Evolutionary conservation across 1,284 basidiomycete species (phyloP).

Genomic region (Austroboletus novae-zelandiae): DNA sequence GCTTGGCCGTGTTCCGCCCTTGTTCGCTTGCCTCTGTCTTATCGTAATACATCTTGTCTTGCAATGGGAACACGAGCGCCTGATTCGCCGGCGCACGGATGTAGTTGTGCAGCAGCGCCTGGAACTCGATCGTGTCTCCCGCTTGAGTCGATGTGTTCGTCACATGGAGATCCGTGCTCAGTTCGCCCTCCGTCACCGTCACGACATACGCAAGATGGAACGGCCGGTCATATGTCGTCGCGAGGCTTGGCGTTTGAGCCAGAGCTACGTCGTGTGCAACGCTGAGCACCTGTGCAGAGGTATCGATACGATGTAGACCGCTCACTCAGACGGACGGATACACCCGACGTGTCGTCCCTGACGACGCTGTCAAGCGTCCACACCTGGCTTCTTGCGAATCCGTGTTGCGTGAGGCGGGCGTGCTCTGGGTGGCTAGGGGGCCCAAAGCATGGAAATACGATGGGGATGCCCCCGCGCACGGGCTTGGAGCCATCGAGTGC

Average conservation of each 20-base stretch:
- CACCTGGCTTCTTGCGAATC: constrained; percentile 72
- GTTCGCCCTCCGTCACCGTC: constrained; percentile 70
- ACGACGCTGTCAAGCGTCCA: constrained; percentile 71
- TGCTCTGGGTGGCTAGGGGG: constrained; percentile 73
- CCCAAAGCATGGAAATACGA: constrained; percentile 87
- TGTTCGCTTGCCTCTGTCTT: constrained; percentile 67
- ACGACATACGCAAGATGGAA: constrained; percentile 79
- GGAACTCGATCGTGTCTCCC: constrained; percentile 65
- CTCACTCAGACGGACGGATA: constrained; percentile 74
- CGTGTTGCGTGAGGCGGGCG: constrained; percentile 74
- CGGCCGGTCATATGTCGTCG: constrained; percentile 52
- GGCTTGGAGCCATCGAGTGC: constrained; percentile 70
- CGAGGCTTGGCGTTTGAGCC: constrained; percentile 57
- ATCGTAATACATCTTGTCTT: constrained; percentile 68
- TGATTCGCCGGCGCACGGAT: constrained; percentile 63
- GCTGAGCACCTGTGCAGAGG: constrained; percentile 3
- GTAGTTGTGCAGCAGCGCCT: constrained; percentile 87
- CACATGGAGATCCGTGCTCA: constrained; percentile 79
- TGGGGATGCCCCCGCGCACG: constrained; percentile 81
- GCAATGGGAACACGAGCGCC: constrained; percentile 58
- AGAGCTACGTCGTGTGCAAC: constrained; percentile 44
- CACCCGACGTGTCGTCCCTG: constrained; percentile 67
- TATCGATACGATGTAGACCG: constrained; percentile 7
- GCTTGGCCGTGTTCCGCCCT: constrained; percentile 50
- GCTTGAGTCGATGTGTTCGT: constrained; percentile 57